phyloP scores from a whole-genome alignment of 2,329 filamentous ascomycete species.

The Celoporthe dispersa region DNA sequence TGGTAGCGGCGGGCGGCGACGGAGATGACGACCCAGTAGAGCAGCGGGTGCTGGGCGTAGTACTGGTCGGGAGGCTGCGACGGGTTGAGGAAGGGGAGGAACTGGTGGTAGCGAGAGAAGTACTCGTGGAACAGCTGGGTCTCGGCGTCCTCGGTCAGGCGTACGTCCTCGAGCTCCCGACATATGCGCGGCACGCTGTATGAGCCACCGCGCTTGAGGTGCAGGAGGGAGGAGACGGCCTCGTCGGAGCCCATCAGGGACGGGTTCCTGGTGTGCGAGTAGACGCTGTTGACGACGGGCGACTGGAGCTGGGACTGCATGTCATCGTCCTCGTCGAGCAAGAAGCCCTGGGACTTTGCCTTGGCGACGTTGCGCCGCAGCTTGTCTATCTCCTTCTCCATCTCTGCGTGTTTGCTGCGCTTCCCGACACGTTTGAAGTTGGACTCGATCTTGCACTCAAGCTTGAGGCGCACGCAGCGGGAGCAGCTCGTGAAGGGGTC shows the following conservation, averaged over 20 bases:
- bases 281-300: slow-evolving; percentile 61
- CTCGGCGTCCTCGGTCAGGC: slow-evolving; percentile 67
- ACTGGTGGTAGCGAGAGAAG: slow-evolving; percentile 75
- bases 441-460: slow-evolving; percentile 84
- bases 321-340: slow-evolving; percentile 61
- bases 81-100: slow-evolving; percentile 74
- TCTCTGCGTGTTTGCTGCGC: slow-evolving; percentile 81
- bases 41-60: slow-evolving; percentile 75
- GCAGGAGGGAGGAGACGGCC: slow-evolving; percentile 68
- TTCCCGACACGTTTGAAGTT: slow-evolving; percentile 85
- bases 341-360: slow-evolving; percentile 63
- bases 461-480: slow-evolving; percentile 77
- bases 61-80: slow-evolving; percentile 72
- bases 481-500: slow-evolving; percentile 79
- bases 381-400: slow-evolving; percentile 80
- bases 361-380: slow-evolving; percentile 64
- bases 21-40: slow-evolving; percentile 85
- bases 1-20: slow-evolving; percentile 75
- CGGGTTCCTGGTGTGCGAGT: slow-evolving; percentile 64
- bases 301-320: slow-evolving; percentile 60
- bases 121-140: slow-evolving; percentile 68
- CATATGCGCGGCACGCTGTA: slow-evolving; percentile 64
- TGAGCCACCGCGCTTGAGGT: slow-evolving; percentile 67
- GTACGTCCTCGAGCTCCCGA: slow-evolving; percentile 65
- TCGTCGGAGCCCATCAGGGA: slow-evolving; percentile 71